These are phyloP conservation scores for Cladosporium austrohemisphaericum DNA, from an alignment of 2,329 filamentous ascomycete species.

Conservation along the genomic window DNA sequence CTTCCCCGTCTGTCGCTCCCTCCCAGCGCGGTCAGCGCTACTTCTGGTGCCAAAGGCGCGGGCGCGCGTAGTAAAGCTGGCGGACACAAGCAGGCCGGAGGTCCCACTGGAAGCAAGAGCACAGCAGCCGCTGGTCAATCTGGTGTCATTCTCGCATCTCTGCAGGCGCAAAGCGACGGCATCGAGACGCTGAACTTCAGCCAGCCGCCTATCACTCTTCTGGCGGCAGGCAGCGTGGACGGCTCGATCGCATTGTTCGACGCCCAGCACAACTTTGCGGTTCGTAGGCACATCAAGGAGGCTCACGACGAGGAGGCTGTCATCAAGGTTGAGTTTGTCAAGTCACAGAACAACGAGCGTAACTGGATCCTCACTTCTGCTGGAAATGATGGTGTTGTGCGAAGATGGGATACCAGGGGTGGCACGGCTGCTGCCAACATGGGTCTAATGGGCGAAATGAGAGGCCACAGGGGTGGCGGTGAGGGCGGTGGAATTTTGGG, in stretches of 20 bases:
- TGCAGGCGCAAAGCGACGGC: slow-evolving; percentile 74
- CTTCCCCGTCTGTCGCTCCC: slow-evolving; percentile 60
- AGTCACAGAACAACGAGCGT: slow-evolving; percentile 33
- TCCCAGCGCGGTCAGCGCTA: slow-evolving; percentile 28
- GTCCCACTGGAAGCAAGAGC: slow-evolving; percentile 35
- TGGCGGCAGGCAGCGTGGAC: slow-evolving; percentile 62
- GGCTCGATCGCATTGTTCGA: slow-evolving; percentile 80
- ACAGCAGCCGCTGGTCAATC: slow-evolving; percentile 50
- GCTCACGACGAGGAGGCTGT: slow-evolving; percentile 87
- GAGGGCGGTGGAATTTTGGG: slow-evolving; percentile 85
- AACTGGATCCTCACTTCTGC: slow-evolving; percentile 75
- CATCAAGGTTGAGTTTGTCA: slow-evolving; percentile 87
- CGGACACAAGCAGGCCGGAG: slow-evolving; percentile 42
- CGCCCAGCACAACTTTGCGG: slow-evolving; percentile 76
- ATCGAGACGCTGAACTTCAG: slow-evolving; percentile 73
- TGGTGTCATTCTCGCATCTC: slow-evolving; percentile 73
- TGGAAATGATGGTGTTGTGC: slow-evolving; percentile 87
- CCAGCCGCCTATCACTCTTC: slow-evolving; percentile 56
- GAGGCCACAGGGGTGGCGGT: slow-evolving; percentile 77
- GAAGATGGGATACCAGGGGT: slow-evolving; percentile 78
- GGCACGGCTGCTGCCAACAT: slow-evolving; percentile 63
- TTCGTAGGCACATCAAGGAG: slow-evolving; percentile 74
- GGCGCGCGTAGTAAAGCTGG: slow-evolving; percentile 49
- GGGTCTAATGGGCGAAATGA: slow-evolving; percentile 82
- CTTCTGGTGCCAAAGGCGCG: slow-evolving; percentile 40